Evolutionary conservation across 768 basidiomycete species (phyloP).

Genomic region (Lentinula sp.): DNA sequence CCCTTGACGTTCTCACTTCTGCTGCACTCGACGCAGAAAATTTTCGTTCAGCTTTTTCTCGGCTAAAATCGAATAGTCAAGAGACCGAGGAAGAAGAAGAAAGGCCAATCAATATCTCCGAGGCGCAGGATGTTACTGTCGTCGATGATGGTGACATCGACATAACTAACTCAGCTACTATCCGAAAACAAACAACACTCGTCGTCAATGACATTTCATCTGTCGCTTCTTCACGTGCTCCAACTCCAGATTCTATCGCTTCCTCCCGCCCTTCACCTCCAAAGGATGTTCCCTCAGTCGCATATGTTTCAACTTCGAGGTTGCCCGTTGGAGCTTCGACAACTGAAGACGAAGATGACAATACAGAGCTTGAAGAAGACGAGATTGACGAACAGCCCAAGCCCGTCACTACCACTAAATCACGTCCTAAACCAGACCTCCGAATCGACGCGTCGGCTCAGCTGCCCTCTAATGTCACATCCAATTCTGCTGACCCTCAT

Average conservation of each 20-base stretch:
- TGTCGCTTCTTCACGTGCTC: conserved; percentile 2
- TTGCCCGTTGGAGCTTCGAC: background rate
- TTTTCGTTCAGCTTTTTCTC: conserved; percentile 13
- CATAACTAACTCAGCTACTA: background rate
- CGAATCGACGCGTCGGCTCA: conserved; percentile 4
- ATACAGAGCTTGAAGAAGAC: conserved; percentile 5
- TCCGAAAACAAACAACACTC: background rate
- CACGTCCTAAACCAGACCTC: conserved; percentile 2
- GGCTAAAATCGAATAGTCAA: conserved; percentile 21
- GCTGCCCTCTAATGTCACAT: background rate
- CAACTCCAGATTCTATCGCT: conserved; percentile 3
- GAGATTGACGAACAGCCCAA: background rate
- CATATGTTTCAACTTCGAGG: background rate
- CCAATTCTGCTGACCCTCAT: background rate
- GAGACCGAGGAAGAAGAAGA: conserved; percentile 14
- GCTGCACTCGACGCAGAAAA: conserved; percentile 18
- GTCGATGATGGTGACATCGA: background rate
- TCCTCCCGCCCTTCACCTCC: conserved; percentile 1
- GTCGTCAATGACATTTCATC: background rate
- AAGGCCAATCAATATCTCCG: background rate
- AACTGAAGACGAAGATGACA: conserved; percentile 11
- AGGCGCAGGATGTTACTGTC: background rate
- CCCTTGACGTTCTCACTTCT: conserved; percentile 2
- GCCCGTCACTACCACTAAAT: background rate
- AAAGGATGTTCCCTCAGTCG: background rate